Conservation (phyloP, 164 flowering plant species). For the Macadamia integrifolia region DNA sequence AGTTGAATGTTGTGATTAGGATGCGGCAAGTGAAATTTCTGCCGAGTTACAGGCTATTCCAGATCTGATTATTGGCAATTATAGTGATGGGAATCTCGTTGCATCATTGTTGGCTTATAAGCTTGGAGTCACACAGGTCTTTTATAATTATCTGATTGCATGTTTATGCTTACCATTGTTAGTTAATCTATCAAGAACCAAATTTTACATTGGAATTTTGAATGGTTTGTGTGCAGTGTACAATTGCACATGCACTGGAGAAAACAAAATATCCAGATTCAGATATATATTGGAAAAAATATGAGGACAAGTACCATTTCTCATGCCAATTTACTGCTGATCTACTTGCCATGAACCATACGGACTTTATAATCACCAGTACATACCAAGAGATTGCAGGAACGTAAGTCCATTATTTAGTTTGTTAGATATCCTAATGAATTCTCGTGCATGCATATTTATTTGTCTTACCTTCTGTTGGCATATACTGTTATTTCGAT, state of each 20-base stretch:
- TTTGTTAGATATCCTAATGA: not conserved
- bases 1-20: slow-evolving; percentile 28
- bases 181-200: not conserved
- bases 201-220: not conserved
- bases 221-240: slow-evolving; percentile 1
- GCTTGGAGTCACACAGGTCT: slow-evolving; percentile 7
- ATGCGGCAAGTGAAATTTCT: slow-evolving; percentile 58
- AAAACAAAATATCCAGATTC: slow-evolving; percentile 19
- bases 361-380: slow-evolving; percentile 1
- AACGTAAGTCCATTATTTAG: not conserved
- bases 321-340: slow-evolving; percentile 20
- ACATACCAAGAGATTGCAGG: slow-evolving; percentile 1
- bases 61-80: slow-evolving; percentile 75
- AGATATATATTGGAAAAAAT: slow-evolving; percentile 16
- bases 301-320: slow-evolving; percentile 14
- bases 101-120: slow-evolving; percentile 33
- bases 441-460: no score
- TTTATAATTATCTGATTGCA: not conserved
- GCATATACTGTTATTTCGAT: no score
- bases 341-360: slow-evolving; percentile 11
- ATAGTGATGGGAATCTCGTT: slow-evolving; percentile 81
- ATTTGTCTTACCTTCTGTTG: no score
- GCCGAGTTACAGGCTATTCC: slow-evolving; percentile 67
- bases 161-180: not conserved
- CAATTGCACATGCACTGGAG: slow-evolving; percentile 18